These are phyloP conservation scores for Shiraia sp. DNA, from an alignment of 2,329 filamentous ascomycete species.

Conservation along the genomic window DNA sequence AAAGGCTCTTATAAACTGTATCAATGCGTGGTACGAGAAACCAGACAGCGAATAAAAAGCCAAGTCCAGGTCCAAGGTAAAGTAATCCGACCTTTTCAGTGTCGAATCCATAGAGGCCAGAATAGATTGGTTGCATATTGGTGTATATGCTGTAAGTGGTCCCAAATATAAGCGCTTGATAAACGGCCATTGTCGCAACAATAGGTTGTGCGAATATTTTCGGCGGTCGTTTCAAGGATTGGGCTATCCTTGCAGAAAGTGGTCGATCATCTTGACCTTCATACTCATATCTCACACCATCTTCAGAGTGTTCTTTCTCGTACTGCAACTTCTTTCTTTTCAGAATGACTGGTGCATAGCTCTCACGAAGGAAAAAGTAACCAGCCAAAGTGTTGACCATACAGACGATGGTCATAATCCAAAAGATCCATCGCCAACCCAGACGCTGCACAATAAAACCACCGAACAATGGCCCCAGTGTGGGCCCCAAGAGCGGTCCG, in stretches of 20 bases:
- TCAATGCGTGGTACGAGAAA: conserved; percentile 55
- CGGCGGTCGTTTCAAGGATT: conserved; percentile 46
- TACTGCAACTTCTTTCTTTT: conserved; percentile 37
- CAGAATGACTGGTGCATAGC: conserved; percentile 50
- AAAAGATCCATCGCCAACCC: conserved; percentile 55
- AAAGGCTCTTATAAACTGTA: conserved; percentile 51
- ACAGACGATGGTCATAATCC: conserved; percentile 51
- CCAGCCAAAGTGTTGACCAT: conserved; percentile 47
- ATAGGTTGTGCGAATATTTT: conserved; percentile 52
- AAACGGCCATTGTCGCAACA: conserved; percentile 51
- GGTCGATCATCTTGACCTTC: conserved; percentile 50
- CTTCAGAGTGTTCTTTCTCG: conserved; percentile 31
- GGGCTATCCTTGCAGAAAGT: conserved; percentile 40
- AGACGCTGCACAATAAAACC: conserved; percentile 51
- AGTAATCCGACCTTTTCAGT: conserved; percentile 53
- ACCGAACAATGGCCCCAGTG: conserved; percentile 49
- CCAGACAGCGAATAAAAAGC: conserved; percentile 51
- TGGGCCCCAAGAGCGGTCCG: conserved; percentile 49
- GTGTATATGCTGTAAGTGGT: conserved; percentile 55
- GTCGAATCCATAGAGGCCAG: conserved; percentile 49
- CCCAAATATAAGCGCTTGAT: conserved; percentile 53
- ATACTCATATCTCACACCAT: conserved; percentile 45
- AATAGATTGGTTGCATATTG: conserved; percentile 54
- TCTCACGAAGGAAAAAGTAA: conserved; percentile 51
- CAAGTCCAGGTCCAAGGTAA: conserved; percentile 51